Evolutionary conservation across 306 rosid genomes (phyloP).

Genomic region (Malus asiatica): DNA sequence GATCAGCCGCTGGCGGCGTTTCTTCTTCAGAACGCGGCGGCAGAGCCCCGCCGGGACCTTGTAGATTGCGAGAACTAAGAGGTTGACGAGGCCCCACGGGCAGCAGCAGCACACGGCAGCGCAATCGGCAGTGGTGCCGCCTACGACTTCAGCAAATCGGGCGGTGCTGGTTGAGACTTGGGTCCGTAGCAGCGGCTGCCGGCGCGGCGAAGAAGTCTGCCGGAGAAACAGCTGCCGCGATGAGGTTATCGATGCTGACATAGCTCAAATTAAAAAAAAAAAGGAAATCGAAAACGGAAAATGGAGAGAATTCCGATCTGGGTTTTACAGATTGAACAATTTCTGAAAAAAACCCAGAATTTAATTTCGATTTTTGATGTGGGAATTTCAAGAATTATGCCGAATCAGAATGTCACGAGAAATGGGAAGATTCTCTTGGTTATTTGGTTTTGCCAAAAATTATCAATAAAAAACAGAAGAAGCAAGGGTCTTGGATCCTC

Average conservation of each 20-base stretch:
- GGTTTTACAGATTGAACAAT: not conserved
- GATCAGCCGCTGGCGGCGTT: conserved; percentile 13
- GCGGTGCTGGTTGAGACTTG: not conserved
- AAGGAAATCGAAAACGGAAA: not conserved
- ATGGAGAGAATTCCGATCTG: not conserved
- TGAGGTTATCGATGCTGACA: conserved; percentile 8
- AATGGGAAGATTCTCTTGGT: not conserved
- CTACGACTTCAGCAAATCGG: conserved; percentile 61
- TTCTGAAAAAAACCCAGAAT: not conserved
- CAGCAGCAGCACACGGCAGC: conserved; percentile 79
- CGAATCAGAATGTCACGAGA: not conserved
- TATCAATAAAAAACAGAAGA: too few species aligned
- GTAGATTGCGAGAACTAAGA: conserved; percentile 49
- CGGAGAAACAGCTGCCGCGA: conserved; percentile 26
- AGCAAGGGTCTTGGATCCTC: conserved; percentile 3
- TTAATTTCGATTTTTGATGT: not conserved
- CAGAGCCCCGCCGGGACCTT: conserved; percentile 70
- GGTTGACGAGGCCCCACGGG: conserved; percentile 43
- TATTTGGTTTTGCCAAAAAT: not conserved
- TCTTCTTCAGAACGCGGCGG: conserved; percentile 29
- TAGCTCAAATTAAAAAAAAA: not conserved
- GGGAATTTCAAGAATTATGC: not conserved
- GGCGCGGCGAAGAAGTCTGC: conserved; percentile 17
- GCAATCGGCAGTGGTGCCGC: conserved; percentile 79
- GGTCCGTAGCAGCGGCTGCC: conserved; percentile 26